Evolutionary conservation across 2,329 filamentous ascomycete species (phyloP), one percentile per base, ranked within the genome.

Genomic region (Incumbomyces lentus): DNA sequence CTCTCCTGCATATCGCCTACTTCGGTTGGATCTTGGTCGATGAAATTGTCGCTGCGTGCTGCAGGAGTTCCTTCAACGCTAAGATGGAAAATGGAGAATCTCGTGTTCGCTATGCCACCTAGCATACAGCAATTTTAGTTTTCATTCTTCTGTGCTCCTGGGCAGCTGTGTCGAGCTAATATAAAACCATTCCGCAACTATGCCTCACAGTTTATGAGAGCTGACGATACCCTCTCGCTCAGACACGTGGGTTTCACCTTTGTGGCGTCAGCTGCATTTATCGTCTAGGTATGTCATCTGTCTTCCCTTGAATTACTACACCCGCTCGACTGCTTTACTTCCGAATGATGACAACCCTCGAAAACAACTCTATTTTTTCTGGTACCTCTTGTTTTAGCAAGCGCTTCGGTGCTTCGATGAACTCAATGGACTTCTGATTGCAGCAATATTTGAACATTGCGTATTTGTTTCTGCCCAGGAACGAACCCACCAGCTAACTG

Each of bases 311-410:
- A 12, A 32, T 40, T 17, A n/a, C 22, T 40, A 17, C 38, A 22
- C 26, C 26, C 33, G n/a, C 16, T n/a, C 12, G n/a, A 7, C 38
- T 5, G n/a, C 19, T 8, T 39, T 26, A 12, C 43, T 18, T 13
- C 30, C 34, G 4, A 53, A 76, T 87, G 85, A 90, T 89, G 85
- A 90, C 76, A 79, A 73, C 73, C 69, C 72, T 40, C 49, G 36
- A 38, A 43, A 26, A 42, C 47, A 64, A 68, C 64, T 69, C 68
- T 69, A 72, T 71, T 73, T 51, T 83, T 89, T 93, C 86, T 94
- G 87, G 87, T 88, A 94, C 87, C 88, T 94, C 88, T 94, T 92
- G 87, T 87, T 79, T 86, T 82, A 92, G 80, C 73, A 74, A 62
- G 61, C 62, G 58, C 55, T 56, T 60, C 55, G 59, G 58, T 40